phyloP scores from a whole-genome alignment of 305 asterid species.

The Andrographis paniculata region DNA sequence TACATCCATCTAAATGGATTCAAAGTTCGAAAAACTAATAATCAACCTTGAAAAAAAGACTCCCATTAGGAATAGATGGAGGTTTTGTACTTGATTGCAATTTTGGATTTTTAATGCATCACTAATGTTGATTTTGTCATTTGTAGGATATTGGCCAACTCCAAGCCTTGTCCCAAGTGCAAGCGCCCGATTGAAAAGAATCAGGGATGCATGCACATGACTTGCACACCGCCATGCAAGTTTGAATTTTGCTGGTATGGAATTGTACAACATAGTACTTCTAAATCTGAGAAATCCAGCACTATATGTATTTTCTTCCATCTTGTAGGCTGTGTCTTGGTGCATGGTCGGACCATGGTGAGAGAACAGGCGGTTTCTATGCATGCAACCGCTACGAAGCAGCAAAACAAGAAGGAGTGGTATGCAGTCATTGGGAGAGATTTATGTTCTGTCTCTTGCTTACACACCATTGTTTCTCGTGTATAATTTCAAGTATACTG shows the following conservation, averaged over 20 bases:
- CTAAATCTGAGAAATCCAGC: neutral
- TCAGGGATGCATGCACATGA: constrained; percentile 98
- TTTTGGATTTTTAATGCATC: neutral
- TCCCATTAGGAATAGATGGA: too few relatives aligned
- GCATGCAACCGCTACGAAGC: constrained; percentile 94
- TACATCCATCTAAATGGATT: too few relatives aligned
- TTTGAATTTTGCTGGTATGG: constrained; percentile 92
- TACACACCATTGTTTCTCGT: constrained; percentile 7
- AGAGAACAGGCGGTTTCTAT: constrained; percentile 92
- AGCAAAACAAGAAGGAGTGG: constrained; percentile 96
- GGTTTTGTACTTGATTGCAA: too few relatives aligned
- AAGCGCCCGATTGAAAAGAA: constrained; percentile 95
- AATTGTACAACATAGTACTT: constrained; percentile 12
- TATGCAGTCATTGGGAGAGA: constrained; percentile 19
- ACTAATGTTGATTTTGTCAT: constrained; percentile 2
- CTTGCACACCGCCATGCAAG: constrained; percentile 92
- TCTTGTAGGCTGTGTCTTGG: constrained; percentile 75
- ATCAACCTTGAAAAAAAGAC: too few relatives aligned
- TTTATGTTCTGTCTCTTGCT: constrained; percentile 12
- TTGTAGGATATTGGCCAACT: constrained; percentile 85
- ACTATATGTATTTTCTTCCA: neutral
- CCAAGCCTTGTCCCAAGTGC: constrained; percentile 98
- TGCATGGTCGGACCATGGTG: constrained; percentile 92
- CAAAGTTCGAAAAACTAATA: too few relatives aligned
- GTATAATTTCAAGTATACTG: constrained; percentile 8